Conservation (phyloP, 768 basidiomycete genomes). For the Sistotremastrum niveocremeum region DNA sequence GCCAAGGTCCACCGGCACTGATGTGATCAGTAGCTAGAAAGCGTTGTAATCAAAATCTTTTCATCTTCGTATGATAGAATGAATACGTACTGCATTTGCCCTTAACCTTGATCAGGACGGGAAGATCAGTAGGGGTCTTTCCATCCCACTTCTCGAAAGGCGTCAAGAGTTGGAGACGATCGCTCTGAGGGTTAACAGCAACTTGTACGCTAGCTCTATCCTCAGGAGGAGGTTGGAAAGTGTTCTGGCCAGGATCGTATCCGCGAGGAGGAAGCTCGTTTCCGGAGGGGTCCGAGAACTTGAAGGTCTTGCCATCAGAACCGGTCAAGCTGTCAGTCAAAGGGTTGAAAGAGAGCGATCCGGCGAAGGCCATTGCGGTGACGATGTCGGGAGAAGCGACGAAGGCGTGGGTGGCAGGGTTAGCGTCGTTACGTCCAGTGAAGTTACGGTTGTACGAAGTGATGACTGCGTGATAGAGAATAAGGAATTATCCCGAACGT, state of each 20-base stretch:
- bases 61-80: background rate
- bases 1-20: conserved; percentile 96
- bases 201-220: conserved; percentile 79
- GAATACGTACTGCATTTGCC: conserved; percentile 89
- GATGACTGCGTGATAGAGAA: conserved; percentile 58
- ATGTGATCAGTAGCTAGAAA: conserved; percentile 77
- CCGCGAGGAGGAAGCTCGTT: conserved; percentile 89
- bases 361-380: conserved; percentile 93
- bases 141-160: conserved; percentile 93
- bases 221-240: conserved; percentile 86
- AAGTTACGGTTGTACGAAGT: conserved; percentile 99
- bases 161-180: conserved; percentile 81
- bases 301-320: conserved; percentile 91
- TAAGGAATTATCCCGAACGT: background rate
- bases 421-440: conserved; percentile 98
- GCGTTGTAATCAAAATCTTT: conserved; percentile 3
- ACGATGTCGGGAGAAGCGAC: conserved; percentile 91
- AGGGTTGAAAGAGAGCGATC: conserved; percentile 93
- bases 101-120: conserved; percentile 93
- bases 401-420: conserved; percentile 96
- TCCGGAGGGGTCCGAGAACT: conserved; percentile 86
- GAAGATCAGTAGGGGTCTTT: conserved; percentile 77
- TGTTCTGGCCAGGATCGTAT: conserved; percentile 94
- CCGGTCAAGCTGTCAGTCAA: conserved; percentile 80
- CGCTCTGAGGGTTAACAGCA: conserved; percentile 70